Conservation (phyloP, 2,329 filamentous ascomycete genomes). For the Ophiostoma sp. region DNA sequence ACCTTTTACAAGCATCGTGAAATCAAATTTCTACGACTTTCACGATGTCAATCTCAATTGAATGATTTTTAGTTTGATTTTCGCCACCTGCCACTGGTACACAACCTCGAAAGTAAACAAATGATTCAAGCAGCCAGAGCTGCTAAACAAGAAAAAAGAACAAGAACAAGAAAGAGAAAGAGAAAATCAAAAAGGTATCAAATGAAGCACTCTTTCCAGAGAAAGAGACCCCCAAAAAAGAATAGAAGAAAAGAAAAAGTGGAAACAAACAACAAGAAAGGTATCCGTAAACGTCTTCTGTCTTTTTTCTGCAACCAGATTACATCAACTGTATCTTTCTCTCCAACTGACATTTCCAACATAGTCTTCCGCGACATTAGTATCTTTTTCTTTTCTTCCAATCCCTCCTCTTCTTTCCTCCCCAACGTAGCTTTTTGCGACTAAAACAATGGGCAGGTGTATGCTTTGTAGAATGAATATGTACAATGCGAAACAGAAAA, state of each 20-base stretch:
- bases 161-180: neutral
- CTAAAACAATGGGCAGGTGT: neutral
- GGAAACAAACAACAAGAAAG: neutral
- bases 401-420: too few relatives aligned
- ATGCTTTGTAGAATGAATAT: neutral
- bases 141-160: neutral
- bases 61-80: neutral
- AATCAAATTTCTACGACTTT: neutral
- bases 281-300: neutral
- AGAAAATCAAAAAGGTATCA: slow-evolving; percentile 15
- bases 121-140: neutral
- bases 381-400: neutral
- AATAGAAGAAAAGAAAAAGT: neutral
- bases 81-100: neutral
- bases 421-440: neutral
- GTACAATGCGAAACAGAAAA: slow-evolving; percentile 10
- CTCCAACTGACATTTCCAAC: neutral
- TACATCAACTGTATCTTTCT: neutral
- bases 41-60: neutral
- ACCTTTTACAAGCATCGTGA: neutral
- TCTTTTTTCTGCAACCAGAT: neutral
- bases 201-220: neutral
- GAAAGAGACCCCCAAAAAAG: neutral
- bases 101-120: neutral
- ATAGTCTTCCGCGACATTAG: slow-evolving; percentile 11